Evolutionary conservation across 495 filamentous ascomycete species (phyloP).

Genomic region (Hypoxylon fuscum): DNA sequence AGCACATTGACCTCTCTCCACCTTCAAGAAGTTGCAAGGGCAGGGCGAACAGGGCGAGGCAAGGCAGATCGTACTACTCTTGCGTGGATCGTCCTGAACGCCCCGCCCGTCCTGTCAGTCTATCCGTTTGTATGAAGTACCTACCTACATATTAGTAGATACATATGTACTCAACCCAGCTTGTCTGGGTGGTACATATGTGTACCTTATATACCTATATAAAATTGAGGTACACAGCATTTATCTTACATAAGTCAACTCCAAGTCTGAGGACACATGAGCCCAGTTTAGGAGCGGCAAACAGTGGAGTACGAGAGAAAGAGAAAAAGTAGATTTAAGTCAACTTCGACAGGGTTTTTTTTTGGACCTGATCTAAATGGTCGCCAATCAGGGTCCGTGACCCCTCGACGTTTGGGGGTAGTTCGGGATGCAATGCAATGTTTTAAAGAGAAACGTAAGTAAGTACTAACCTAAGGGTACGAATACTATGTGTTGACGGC

Average conservation of each 20-base stretch:
- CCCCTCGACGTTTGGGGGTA: constrained; percentile 31
- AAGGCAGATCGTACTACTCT: background rate
- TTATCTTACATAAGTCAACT: no score
- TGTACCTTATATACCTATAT: no score
- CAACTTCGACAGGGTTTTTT: constrained; percentile 6
- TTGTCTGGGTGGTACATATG: no score
- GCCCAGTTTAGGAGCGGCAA: constrained; percentile 23
- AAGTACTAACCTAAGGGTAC: constrained; percentile 8
- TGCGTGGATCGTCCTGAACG: constrained; percentile 28
- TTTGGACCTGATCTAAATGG: constrained; percentile 30
- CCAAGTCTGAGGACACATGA: constrained; percentile 5
- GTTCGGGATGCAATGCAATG: constrained; percentile 43
- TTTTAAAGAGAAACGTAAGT: constrained; percentile 6
- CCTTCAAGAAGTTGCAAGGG: background rate
- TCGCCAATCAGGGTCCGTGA: constrained; percentile 34
- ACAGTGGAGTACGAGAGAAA: constrained; percentile 23
- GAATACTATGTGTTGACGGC: constrained; percentile 1
- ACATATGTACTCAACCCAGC: no score
- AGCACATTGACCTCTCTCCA: background rate
- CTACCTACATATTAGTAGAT: no score
- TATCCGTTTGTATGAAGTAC: background rate
- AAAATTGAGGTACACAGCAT: background rate
- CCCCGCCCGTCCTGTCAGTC: constrained; percentile 4
- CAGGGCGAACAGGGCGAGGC: constrained; percentile 6
- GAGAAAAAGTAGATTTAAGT: background rate